phyloP scores from a whole-genome alignment of 106 monocot species.

The Acorus calamus region DNA sequence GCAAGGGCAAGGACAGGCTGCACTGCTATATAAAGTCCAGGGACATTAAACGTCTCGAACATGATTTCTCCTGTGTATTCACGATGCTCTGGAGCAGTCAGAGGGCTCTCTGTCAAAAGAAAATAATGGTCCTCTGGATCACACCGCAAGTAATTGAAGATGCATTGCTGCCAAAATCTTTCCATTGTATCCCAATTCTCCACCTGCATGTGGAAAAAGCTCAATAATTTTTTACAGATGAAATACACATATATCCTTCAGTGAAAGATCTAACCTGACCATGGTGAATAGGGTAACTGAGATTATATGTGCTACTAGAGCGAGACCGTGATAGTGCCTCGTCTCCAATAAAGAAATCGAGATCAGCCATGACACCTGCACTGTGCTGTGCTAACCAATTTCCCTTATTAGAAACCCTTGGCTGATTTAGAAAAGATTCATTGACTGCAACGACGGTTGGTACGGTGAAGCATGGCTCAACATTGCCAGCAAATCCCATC shows the following conservation, averaged over 20 bases:
- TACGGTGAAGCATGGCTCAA: slow-evolving; percentile 84
- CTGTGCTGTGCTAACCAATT: slow-evolving; percentile 82
- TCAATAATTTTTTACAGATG: too few relatives aligned
- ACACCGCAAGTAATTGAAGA: slow-evolving; percentile 82
- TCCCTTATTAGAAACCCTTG: slow-evolving; percentile 52
- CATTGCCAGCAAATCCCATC: slow-evolving; percentile 93
- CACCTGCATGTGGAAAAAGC: slow-evolving; percentile 29
- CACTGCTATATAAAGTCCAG: slow-evolving; percentile 78
- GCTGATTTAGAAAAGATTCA: slow-evolving; percentile 63
- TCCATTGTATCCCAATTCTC: slow-evolving; percentile 95
- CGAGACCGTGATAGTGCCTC: slow-evolving; percentile 71
- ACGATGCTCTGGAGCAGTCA: slow-evolving; percentile 84
- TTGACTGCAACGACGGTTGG: slow-evolving; percentile 87
- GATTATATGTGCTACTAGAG: slow-evolving; percentile 61
- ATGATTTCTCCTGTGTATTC: slow-evolving; percentile 90
- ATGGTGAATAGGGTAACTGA: slow-evolving; percentile 73
- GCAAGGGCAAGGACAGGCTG: slow-evolving; percentile 95
- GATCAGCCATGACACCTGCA: slow-evolving; percentile 94
- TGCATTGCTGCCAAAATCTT: slow-evolving; percentile 87
- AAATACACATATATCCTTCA: too few relatives aligned
- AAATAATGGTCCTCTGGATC: slow-evolving; percentile 92
- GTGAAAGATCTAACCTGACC: slow-evolving; percentile 49
- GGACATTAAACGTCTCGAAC: slow-evolving; percentile 92
- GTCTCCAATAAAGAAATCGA: slow-evolving; percentile 81
- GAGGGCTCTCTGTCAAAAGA: slow-evolving; percentile 83